These are phyloP conservation scores for Phytopythium montanum DNA, from an alignment of 352 stramenopile species.

Conservation along the genomic window DNA sequence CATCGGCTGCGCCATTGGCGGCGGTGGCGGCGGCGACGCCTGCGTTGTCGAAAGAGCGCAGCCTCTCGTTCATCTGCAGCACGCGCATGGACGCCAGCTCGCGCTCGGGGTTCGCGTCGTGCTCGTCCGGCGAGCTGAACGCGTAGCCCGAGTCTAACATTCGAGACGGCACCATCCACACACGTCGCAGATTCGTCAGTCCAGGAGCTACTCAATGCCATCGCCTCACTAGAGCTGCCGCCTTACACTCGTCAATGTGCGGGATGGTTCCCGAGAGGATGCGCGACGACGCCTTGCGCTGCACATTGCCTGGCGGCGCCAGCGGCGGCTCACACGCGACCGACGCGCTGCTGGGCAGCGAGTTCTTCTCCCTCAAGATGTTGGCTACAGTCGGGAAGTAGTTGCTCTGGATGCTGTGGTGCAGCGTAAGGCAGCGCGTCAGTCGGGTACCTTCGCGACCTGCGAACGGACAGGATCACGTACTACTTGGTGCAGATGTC, in stretches of 20 bases:
- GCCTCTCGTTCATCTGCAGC: slow-evolving; percentile 31
- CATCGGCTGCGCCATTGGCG: background rate
- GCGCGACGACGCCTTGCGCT: slow-evolving; percentile 7
- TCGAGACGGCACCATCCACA: slow-evolving; percentile 13
- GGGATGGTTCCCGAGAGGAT: slow-evolving; percentile 11
- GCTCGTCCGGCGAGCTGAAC: slow-evolving; percentile 41
- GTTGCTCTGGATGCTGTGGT: slow-evolving; percentile 38
- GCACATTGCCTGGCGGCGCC: slow-evolving; percentile 6
- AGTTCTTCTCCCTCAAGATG: slow-evolving; percentile 61
- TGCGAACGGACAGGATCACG: background rate
- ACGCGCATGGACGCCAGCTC: slow-evolving; percentile 43
- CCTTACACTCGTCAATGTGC: slow-evolving; percentile 28
- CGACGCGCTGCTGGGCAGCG: slow-evolving; percentile 34
- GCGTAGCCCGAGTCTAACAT: slow-evolving; percentile 43
- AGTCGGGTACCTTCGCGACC: background rate
- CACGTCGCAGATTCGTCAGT: slow-evolving; percentile 15
- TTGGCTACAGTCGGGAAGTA: slow-evolving; percentile 71
- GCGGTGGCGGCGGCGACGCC: background rate
- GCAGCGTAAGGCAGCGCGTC: background rate
- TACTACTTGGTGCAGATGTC: slow-evolving; percentile 74
- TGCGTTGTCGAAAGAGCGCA: slow-evolving; percentile 15
- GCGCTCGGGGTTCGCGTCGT: slow-evolving; percentile 12
- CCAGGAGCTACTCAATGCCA: no score
- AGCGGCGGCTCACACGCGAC: slow-evolving; percentile 29
- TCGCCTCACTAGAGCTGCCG: no score